Evolutionary conservation across 1,139 yeast species (phyloP).

Genomic region (Lizanozyma gosingica): DNA sequence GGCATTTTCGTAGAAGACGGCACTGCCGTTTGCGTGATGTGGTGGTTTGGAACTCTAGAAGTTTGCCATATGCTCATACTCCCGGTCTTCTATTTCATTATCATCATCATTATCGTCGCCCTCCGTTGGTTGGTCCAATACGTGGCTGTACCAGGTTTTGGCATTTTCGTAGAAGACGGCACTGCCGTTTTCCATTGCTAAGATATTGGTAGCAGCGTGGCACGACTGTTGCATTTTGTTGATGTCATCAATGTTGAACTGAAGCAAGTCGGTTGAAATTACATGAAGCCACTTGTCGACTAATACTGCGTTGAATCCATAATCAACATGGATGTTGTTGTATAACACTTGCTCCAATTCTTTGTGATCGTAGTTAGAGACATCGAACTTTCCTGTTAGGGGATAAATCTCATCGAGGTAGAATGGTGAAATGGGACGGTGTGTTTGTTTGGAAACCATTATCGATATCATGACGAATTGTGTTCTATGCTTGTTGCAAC

Average conservation of each 20-base stretch:
- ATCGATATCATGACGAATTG: background rate
- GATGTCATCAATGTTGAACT: slow-evolving; percentile 2
- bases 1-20: slow-evolving; percentile 1
- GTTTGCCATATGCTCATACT: too few relatives aligned
- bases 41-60: too few relatives aligned
- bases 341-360: background rate
- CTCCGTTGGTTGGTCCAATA: slow-evolving; percentile 1
- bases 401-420: background rate
- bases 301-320: slow-evolving; percentile 1
- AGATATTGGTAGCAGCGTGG: background rate
- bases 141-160: slow-evolving; percentile 2
- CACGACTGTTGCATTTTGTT: background rate
- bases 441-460: background rate
- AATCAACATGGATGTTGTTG: slow-evolving; percentile 1
- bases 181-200: background rate
- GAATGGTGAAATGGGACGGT: background rate
- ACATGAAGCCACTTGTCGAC: slow-evolving; percentile 2
- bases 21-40: background rate
- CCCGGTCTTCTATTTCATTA: too few relatives aligned
- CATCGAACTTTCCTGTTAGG: slow-evolving; percentile 1
- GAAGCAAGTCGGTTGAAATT: slow-evolving; percentile 1
- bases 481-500: too few relatives aligned
- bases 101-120: background rate
- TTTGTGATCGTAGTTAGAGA: background rate
- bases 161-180: slow-evolving; percentile 1